Evolutionary conservation across 129 eudicot species (phyloP), one percentile per base, ranked within the genome.

Genomic region (Centaurea solstitialis): DNA sequence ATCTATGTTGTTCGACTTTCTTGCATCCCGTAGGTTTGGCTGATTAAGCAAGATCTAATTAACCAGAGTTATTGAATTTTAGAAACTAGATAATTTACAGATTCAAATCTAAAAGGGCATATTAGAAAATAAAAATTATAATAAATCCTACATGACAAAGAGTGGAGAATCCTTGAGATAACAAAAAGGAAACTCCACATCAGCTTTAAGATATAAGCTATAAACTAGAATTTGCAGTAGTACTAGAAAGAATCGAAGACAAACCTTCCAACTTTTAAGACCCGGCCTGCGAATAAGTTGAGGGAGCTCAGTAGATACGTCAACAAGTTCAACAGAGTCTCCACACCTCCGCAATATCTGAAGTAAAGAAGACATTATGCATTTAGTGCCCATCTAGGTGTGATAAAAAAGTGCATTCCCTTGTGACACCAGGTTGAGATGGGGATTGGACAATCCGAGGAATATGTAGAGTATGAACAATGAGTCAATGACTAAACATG

Each of bases 231-330:
- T 43, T 68, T 10, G 6, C 45, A 72, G n/a, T 12, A 72, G n/a
- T 12, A 23, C 28, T 3, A 57, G 23, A 81, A 35, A 24, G 73
- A 70, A 12, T 15, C n/a, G 12, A 67, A 37, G 37, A 79, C 89
- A 72, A 67, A 96, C 99, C 98, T 91, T 96, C 99, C 99, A 96
- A 81, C 85, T 93, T 86, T 90, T 93, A 47, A 96, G 88, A 64
- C 99, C 99, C 65, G 99, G 99, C 82, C 99, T 85, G 73, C 99
- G 92, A 71, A 87, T 77, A 74, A 96, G 95, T 85, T 93, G 89
- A 64, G 98, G 99, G 78, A 93, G 98, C 86, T 91, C 95, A 62
- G 72, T 41, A 30, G 98, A 93, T 82, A 96, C 99, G 57, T 96
- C 99, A 82, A 96, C 79, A 79, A 96, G 98, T 78, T 96, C 96